Evolutionary conservation across 2,329 filamentous ascomycete genomes (phyloP).

Genomic region (Paramyrothecium roridum): DNA sequence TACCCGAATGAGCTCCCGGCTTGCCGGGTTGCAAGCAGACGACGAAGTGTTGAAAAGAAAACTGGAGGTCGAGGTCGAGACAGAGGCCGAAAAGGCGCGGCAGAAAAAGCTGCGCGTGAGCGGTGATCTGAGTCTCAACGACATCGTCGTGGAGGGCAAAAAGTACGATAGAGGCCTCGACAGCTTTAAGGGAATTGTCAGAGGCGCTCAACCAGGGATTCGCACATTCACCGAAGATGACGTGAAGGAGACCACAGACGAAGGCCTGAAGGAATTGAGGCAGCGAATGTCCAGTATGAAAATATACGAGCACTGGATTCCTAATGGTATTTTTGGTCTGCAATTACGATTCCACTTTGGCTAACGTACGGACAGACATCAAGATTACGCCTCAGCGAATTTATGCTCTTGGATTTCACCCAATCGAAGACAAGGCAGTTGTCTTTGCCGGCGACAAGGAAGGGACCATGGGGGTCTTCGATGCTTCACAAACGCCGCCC

Average conservation of each 20-base stretch:
- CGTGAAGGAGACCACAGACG: slow-evolving; percentile 73
- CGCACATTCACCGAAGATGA: slow-evolving; percentile 86
- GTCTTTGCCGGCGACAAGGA: slow-evolving; percentile 94
- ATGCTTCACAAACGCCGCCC: slow-evolving; percentile 71
- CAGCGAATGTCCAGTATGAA: slow-evolving; percentile 73
- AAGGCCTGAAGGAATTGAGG: slow-evolving; percentile 69
- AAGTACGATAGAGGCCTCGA: slow-evolving; percentile 68
- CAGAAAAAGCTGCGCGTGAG: slow-evolving; percentile 56
- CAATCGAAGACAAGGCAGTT: slow-evolving; percentile 78
- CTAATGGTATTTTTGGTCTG: slow-evolving; percentile 55
- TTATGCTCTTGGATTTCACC: slow-evolving; percentile 87
- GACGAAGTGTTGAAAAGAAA: slow-evolving; percentile 46
- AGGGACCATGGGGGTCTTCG: slow-evolving; percentile 85
- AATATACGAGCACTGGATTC: slow-evolving; percentile 80
- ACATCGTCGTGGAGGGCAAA: slow-evolving; percentile 77
- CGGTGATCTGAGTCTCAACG: slow-evolving; percentile 66
- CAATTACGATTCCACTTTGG: neutral
- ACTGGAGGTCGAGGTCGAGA: slow-evolving; percentile 45
- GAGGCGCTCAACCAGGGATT: slow-evolving; percentile 74
- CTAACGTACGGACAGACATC: slow-evolving; percentile 58
- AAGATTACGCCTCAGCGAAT: slow-evolving; percentile 87
- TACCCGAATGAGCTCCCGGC: slow-evolving; percentile 55
- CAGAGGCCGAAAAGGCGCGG: slow-evolving; percentile 36
- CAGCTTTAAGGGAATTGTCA: slow-evolving; percentile 56
- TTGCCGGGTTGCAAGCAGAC: slow-evolving; percentile 53